Percentiles rank a stretch among this genome's conserved stretches.
Conservation (phyloP, 768 basidiomycete species). For the Mycena polygramma region DNA sequence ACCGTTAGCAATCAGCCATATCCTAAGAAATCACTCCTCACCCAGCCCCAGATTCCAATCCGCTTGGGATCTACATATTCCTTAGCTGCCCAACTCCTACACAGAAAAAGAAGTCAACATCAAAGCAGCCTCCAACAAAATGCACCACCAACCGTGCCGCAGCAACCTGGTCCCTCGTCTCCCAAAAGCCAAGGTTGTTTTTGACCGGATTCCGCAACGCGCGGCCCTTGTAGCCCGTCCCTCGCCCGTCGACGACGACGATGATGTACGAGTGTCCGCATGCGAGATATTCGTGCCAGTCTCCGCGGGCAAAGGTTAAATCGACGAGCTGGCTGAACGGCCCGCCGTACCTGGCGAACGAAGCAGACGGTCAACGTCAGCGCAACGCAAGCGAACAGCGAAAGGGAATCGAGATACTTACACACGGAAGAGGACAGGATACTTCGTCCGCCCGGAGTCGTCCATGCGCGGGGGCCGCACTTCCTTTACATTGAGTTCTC, state of each 20-base stretch:
- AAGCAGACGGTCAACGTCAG: constrained; percentile 24
- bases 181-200: constrained; percentile 89
- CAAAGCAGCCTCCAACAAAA: neutral
- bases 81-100: constrained; percentile 86
- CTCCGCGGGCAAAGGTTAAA: constrained; percentile 68
- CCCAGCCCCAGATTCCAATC: constrained; percentile 99
- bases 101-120: constrained; percentile 15
- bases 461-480: constrained; percentile 94
- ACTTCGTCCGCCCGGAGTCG: constrained; percentile 93
- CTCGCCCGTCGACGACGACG: constrained; percentile 92
- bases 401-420: constrained; percentile 51
- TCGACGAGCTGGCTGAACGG: constrained; percentile 87
- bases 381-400: neutral
- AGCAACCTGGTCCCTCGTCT: constrained; percentile 90
- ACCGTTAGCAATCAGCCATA: constrained; percentile 19
- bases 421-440: constrained; percentile 94
- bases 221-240: constrained; percentile 93
- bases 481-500: constrained; percentile 92
- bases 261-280: constrained; percentile 87
- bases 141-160: constrained; percentile 76
- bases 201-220: constrained; percentile 89
- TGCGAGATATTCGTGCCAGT: constrained; percentile 92
- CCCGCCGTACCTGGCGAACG: constrained; percentile 82
- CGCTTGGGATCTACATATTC: constrained; percentile 89
- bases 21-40: constrained; percentile 52